Base-by-base conservation (phyloP, 805 yeast species). In the Tetrapisispora fleetii region DNA sequence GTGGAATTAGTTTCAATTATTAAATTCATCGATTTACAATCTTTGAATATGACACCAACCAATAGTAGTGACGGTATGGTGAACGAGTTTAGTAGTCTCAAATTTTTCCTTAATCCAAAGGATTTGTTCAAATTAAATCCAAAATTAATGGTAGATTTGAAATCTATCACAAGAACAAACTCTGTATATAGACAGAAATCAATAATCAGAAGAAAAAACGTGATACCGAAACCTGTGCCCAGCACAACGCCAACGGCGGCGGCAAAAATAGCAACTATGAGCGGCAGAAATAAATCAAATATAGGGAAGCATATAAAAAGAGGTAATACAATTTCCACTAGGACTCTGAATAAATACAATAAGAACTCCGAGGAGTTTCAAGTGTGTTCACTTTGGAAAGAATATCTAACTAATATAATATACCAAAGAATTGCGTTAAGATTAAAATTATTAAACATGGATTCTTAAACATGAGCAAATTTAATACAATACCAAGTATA, bases 371-470 rank as follows among this genome's bases (percentile, higher is more conserved):
- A 24, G 27, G 47, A 24, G 30, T 35, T 17, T 28, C 28, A 28
- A 36, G 24, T 22, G 28, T 37, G 32, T 42, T 43, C 19, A 21
- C 40, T 69, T 1, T 69, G 73, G 73, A 61, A 56, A 40, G 45
- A 62, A 42, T 69, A 69, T 46, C 45, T 68, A 33, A 53, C 56
- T 41, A 47, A 59, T 13, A 64, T 65, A n/a, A 54, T 69, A n/a
- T 54, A 59, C 1, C 62, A 59, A 40, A 55, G 73, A 47, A 59
- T 67, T 16, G 52, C 56, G 18, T 55, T 70, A 56, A 57, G 72
- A 49, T 19, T 67, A 5, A 47, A 56, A 2, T 44, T 54, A 27
- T 38, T 45, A 38, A 19, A 19, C 9, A 28, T 28, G 10, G 47
- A 45, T 3, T 45, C 28, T 16, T 32, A 4, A n/a, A n/a, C n/a